A percentile compares a stretch with the other conserved stretches of the same genome.
Evolutionary conservation across 345 rosid genomes (phyloP).

Genomic region (Alliaria petiolata): DNA sequence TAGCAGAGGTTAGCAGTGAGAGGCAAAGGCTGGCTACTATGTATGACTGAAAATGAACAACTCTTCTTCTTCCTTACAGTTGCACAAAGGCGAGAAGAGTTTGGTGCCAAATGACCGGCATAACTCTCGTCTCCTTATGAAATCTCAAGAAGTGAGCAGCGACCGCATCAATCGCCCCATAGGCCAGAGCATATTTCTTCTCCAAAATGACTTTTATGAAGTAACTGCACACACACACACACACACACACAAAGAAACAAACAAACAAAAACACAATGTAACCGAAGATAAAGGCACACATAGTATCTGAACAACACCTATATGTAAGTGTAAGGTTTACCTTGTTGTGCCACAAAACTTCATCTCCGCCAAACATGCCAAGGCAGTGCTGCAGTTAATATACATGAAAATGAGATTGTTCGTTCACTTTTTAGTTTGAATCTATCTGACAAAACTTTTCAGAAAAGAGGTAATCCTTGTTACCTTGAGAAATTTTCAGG

Average conservation of each 20-base stretch:
- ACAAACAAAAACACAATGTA: too few relatives aligned
- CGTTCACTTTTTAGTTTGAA: background rate
- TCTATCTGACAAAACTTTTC: background rate
- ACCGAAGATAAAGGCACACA: too few relatives aligned
- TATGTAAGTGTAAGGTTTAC: background rate
- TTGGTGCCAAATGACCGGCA: constrained; percentile 1
- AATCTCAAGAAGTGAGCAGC: constrained; percentile 7
- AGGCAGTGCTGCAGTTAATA: background rate
- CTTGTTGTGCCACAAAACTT: background rate
- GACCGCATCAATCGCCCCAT: background rate
- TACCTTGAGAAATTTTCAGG: background rate
- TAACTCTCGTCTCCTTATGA: background rate
- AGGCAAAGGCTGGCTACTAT: background rate
- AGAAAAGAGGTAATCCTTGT: background rate
- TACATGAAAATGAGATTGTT: too few relatives aligned
- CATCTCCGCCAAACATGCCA: background rate
- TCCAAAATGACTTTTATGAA: constrained; percentile 10
- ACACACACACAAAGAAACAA: background rate
- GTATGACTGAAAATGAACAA: background rate
- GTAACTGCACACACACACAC: background rate
- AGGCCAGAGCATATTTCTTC: background rate
- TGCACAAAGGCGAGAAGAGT: constrained; percentile 1
- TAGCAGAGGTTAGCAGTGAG: background rate
- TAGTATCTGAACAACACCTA: background rate
- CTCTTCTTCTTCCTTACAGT: background rate